Percentiles rank a stretch among this genome's conserved stretches.
These are phyloP conservation scores for Candida sithepensis DNA, from an alignment of 805 yeast genomes.

Conservation along the genomic window DNA sequence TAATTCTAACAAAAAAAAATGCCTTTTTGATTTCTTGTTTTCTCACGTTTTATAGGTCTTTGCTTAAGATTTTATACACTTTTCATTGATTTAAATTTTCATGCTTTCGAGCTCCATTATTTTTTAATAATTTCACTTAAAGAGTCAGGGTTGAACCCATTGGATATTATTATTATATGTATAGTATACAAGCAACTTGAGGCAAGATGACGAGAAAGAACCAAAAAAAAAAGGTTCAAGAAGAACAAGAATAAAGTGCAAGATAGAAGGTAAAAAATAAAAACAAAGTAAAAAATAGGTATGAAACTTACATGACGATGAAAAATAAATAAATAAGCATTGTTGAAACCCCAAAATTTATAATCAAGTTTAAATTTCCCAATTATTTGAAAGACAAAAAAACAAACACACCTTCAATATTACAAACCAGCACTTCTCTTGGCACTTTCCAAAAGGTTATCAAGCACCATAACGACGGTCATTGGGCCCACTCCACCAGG, in stretches of 20 bases:
- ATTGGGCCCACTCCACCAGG: conserved; percentile 99
- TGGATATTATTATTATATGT: neutral
- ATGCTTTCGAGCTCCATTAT: too few relatives aligned
- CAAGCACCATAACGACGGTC: conserved; percentile 95
- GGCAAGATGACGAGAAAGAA: too few relatives aligned
- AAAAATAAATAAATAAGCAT: neutral
- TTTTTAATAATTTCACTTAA: neutral
- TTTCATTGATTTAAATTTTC: neutral
- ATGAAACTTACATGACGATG: neutral
- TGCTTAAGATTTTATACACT: neutral
- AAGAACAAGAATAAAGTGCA: neutral
- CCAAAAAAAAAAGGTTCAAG: neutral
- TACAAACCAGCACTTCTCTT: conserved; percentile 22
- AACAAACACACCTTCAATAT: neutral
- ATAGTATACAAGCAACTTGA: neutral
- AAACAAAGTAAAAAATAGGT: too few relatives aligned
- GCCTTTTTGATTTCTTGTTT: neutral
- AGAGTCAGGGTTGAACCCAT: conserved; percentile 2
- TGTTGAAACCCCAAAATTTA: conserved; percentile 2
- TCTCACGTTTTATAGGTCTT: neutral
- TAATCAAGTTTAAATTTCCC: neutral
- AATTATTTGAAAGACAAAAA: too few relatives aligned
- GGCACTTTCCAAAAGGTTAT: conserved; percentile 81
- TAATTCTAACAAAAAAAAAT: too few relatives aligned
- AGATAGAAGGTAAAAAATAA: neutral